phyloP scores from a whole-genome alignment of 176 grass and related monocot genomes.

The Musa schizocarpa region DNA sequence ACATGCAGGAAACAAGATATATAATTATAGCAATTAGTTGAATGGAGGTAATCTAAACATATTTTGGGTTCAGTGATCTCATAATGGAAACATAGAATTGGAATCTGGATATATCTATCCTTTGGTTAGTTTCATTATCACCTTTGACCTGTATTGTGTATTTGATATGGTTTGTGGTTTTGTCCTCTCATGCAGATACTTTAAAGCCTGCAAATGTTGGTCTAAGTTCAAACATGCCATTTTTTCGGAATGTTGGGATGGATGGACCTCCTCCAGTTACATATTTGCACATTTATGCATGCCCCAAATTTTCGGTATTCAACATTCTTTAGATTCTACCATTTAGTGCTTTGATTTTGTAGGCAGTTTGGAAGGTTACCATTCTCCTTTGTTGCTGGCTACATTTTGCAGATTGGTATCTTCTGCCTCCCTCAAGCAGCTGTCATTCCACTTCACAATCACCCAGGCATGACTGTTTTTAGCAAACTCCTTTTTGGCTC shows the following conservation, averaged over 20 bases:
- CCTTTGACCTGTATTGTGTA: background rate
- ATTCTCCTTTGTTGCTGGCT: background rate
- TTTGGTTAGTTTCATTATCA: background rate
- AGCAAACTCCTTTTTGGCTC: conserved; percentile 60
- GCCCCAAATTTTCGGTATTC: conserved; percentile 46
- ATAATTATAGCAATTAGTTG: background rate
- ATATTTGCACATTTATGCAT: conserved; percentile 39
- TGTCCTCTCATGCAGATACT: conserved; percentile 29
- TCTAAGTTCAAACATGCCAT: conserved; percentile 35
- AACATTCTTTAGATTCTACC: background rate
- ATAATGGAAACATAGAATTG: background rate
- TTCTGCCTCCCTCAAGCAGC: conserved; percentile 46
- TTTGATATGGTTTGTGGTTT: background rate
- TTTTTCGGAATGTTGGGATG: conserved; percentile 22
- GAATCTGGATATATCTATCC: background rate
- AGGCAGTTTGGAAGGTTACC: background rate
- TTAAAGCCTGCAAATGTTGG: conserved; percentile 38
- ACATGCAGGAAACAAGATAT: background rate
- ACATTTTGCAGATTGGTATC: conserved; percentile 35
- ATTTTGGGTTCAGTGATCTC: too few species aligned
- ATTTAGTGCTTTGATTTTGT: background rate
- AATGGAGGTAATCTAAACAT: background rate
- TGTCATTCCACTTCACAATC: conserved; percentile 64
- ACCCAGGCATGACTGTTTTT: conserved; percentile 68
- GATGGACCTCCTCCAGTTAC: conserved; percentile 30